These are phyloP conservation scores for Bruguiera sexangula DNA, from an alignment of 345 rosid species.

Conservation along the genomic window DNA sequence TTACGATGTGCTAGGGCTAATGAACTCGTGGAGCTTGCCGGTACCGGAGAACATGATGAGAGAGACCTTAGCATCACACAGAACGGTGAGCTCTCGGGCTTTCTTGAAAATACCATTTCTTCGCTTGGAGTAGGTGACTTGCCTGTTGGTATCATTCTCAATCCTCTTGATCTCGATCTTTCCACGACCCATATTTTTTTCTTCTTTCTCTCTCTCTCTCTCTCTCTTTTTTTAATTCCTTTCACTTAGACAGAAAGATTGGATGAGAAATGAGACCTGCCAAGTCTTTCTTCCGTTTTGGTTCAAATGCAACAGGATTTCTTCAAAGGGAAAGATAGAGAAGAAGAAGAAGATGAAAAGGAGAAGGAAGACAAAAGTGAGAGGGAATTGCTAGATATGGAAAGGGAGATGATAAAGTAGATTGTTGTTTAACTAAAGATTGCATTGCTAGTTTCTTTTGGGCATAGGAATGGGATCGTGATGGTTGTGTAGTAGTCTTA, in stretches of 20 bases:
- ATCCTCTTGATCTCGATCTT: slow-evolving; percentile 63
- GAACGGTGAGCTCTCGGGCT: slow-evolving; percentile 62
- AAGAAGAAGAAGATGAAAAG: no score
- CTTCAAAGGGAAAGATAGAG: not conserved
- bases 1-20: slow-evolving; percentile 46
- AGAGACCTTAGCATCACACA: slow-evolving; percentile 67
- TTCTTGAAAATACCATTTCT: slow-evolving; percentile 62
- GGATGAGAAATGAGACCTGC: not conserved
- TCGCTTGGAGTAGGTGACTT: slow-evolving; percentile 61
- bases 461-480: not conserved
- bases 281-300: not conserved
- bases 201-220: not conserved
- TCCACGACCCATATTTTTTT: slow-evolving; percentile 48
- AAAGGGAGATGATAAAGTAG: slow-evolving; percentile 21
- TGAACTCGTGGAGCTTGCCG: slow-evolving; percentile 46
- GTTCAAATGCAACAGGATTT: slow-evolving; percentile 1
- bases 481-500: not conserved
- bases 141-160: slow-evolving; percentile 59
- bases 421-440: slow-evolving; percentile 28
- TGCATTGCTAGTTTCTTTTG: not conserved
- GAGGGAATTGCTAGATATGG: slow-evolving; percentile 22
- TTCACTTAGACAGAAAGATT: not conserved
- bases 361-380: not conserved
- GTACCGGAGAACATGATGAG: slow-evolving; percentile 51
- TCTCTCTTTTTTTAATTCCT: no score